Evolutionary conservation across 2,329 filamentous ascomycete species (phyloP).

Genomic region (Colletotrichum sp.): DNA sequence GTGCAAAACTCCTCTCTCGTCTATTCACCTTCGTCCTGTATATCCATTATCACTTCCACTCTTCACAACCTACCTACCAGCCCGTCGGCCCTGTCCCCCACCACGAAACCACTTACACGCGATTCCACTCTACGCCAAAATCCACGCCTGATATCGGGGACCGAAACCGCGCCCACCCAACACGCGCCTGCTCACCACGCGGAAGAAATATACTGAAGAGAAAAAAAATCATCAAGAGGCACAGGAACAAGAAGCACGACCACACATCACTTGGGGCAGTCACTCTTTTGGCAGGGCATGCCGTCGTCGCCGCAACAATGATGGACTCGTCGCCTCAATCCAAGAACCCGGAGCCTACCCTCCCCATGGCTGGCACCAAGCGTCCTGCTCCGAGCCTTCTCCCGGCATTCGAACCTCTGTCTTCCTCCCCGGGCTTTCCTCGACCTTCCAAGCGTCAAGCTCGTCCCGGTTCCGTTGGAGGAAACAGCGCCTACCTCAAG

Average conservation of each 20-base stretch:
- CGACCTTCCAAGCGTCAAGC: constrained; percentile 73
- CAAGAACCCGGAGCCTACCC: constrained; percentile 37
- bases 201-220: neutral
- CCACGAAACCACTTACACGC: constrained; percentile 17
- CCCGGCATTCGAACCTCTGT: constrained; percentile 79
- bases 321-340: constrained; percentile 47
- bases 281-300: constrained; percentile 9
- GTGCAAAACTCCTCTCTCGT: neutral
- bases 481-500: constrained; percentile 59
- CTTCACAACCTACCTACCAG: neutral
- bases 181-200: constrained; percentile 13
- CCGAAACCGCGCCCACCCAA: constrained; percentile 3
- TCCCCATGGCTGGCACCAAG: constrained; percentile 56
- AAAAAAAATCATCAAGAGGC: neutral
- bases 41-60: neutral
- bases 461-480: constrained; percentile 36
- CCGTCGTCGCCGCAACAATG: constrained; percentile 16
- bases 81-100: neutral
- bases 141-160: constrained; percentile 14
- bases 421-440: constrained; percentile 77
- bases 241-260: neutral
- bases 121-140: constrained; percentile 9
- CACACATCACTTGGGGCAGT: neutral
- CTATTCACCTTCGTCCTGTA: neutral
- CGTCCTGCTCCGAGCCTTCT: constrained; percentile 71